Conservation (phyloP, 75 land plant genomes). For the Cupressus sempervirens region DNA sequence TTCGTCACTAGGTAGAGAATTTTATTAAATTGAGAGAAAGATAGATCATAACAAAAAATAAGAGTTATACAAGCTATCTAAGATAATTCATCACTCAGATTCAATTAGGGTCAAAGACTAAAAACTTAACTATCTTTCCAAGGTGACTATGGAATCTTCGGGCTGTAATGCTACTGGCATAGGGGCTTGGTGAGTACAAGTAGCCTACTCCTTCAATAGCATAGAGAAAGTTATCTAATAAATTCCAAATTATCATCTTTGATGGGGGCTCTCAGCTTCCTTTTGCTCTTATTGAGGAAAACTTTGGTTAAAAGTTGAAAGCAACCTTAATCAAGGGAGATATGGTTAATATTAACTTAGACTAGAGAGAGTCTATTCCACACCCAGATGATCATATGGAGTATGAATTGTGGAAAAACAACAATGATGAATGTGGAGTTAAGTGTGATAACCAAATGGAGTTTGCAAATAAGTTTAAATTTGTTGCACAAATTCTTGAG, state of each 20-base stretch:
- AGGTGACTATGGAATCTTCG: background rate
- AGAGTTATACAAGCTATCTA: background rate
- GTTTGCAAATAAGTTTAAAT: constrained; percentile 79
- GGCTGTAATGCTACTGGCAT: background rate
- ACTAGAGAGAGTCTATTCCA: constrained; percentile 88
- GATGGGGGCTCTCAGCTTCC: constrained; percentile 23
- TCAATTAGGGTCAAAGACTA: background rate
- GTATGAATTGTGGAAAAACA: constrained; percentile 92
- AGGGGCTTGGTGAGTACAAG: background rate
- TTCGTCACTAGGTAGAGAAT: background rate
- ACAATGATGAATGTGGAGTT: constrained; percentile 86
- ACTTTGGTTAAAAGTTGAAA: constrained; percentile 65
- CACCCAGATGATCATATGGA: constrained; percentile 97
- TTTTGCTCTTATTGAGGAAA: constrained; percentile 58
- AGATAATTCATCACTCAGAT: background rate
- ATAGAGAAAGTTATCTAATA: background rate
- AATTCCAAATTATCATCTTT: no score
- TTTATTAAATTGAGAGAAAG: background rate
- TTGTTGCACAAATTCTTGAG: constrained; percentile 82
- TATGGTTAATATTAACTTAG: constrained; percentile 83
- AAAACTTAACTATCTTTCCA: background rate
- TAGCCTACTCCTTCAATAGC: background rate
- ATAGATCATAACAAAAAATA: no score
- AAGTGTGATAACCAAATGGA: constrained; percentile 84
- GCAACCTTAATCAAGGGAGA: constrained; percentile 43